Conservation (phyloP, 202 grass and related monocot species). For the Setaria italica region DNA sequence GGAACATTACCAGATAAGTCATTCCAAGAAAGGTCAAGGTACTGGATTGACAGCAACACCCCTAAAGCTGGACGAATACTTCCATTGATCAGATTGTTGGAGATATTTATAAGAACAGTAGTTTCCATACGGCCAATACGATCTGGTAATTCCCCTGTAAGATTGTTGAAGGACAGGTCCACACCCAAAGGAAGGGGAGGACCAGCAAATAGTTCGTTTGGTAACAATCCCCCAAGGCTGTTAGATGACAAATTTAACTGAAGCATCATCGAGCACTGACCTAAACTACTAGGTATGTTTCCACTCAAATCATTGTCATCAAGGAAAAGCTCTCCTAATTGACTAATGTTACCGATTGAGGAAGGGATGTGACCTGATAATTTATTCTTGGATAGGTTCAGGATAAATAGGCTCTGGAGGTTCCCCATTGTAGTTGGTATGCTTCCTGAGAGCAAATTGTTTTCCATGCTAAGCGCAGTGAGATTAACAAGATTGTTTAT, state of each 20-base stretch:
- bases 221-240: not conserved
- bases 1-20: not conserved
- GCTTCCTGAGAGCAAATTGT: not conserved
- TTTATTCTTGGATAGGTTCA: constrained; percentile 1
- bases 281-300: constrained; percentile 2
- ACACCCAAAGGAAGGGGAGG: not conserved
- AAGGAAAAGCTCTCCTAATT: not conserved
- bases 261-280: not conserved
- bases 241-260: not conserved
- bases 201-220: not conserved
- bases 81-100: not conserved
- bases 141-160: not conserved
- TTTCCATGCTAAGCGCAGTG: not conserved
- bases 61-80: not conserved
- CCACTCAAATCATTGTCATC: constrained; percentile 3
- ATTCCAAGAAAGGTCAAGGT: not conserved
- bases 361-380: not conserved
- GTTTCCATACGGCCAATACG: not conserved
- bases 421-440: not conserved
- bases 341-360: not conserved
- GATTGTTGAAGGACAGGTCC: not conserved
- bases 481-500: not conserved
- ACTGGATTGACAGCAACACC: not conserved
- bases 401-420: not conserved
- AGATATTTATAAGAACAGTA: not conserved